A percentile compares a stretch with the other conserved stretches of the same genome.
These are phyloP conservation scores for Pichia kudriavzevii DNA, from an alignment of 1,139 yeast species.

Conservation along the genomic window DNA sequence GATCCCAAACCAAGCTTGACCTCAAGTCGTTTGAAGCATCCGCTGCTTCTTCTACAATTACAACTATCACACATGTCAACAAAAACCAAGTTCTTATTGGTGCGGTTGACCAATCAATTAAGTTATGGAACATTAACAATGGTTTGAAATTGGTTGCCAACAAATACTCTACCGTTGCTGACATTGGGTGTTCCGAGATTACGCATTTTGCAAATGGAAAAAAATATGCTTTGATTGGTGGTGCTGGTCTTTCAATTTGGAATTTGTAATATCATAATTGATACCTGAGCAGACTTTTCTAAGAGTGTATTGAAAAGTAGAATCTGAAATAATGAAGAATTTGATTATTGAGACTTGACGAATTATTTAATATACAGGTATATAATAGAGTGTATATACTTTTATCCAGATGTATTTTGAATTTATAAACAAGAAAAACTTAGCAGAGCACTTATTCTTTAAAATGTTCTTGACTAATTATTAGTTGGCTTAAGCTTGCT, in stretches of 20 bases:
- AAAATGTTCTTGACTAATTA: too few species aligned
- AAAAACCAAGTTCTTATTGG: conserved; percentile 37
- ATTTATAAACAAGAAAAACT: not conserved
- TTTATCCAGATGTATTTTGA: too few species aligned
- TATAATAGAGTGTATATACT: too few species aligned
- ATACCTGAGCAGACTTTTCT: too few species aligned
- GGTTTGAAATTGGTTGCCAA: conserved; percentile 35
- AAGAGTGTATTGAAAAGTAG: too few species aligned
- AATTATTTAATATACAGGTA: too few species aligned
- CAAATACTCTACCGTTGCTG: conserved; percentile 76
- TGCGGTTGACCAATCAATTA: conserved; percentile 73
- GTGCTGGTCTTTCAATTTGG: conserved; percentile 65
- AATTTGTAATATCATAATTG: conserved; percentile 16
- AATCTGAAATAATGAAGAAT: too few species aligned
- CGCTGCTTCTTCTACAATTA: conserved; percentile 86
- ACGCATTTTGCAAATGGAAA: conserved; percentile 25
- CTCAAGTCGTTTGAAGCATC: conserved; percentile 31
- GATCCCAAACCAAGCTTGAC: conserved; percentile 17
- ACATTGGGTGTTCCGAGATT: conserved; percentile 67
- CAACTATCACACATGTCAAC: conserved; percentile 43
- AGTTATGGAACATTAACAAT: conserved; percentile 48
- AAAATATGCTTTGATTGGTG: conserved; percentile 47
- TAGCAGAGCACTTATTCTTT: not conserved
- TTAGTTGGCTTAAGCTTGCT: conserved; percentile 87
- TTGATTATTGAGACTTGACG: too few species aligned